phyloP scores from a whole-genome alignment of 2,329 filamentous ascomycete species.

The Fusarium incarnatum region DNA sequence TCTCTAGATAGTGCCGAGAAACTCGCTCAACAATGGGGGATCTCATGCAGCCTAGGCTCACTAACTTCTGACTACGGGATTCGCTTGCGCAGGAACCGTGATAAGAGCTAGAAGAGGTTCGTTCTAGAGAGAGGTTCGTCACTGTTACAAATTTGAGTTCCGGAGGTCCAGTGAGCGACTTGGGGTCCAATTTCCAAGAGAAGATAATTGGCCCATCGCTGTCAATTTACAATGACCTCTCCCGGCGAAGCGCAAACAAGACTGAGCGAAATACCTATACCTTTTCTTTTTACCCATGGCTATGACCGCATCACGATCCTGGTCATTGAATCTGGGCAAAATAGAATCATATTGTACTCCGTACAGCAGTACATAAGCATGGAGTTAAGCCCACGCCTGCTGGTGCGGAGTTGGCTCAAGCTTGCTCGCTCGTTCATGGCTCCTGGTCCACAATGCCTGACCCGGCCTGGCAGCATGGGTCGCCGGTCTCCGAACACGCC shows the following conservation, averaged over 20 bases:
- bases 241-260: constrained; percentile 7
- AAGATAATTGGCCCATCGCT: constrained; percentile 24
- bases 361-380: background rate
- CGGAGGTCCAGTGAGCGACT: constrained; percentile 6
- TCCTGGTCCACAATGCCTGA: constrained; percentile 26
- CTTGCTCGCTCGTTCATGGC: constrained; percentile 12
- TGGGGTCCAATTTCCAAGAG: background rate
- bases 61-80: constrained; percentile 37
- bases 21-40: constrained; percentile 16
- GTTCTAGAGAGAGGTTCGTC: background rate
- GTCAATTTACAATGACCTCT: constrained; percentile 11
- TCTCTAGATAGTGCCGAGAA: constrained; percentile 21
- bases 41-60: constrained; percentile 33
- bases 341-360: constrained; percentile 15
- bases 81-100: constrained; percentile 41
- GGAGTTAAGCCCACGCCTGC: constrained; percentile 41
- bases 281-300: background rate
- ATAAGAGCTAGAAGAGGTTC: constrained; percentile 10
- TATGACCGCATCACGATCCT: constrained; percentile 39
- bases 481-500: constrained; percentile 38
- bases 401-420: constrained; percentile 39
- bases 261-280: constrained; percentile 38
- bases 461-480: constrained; percentile 20
- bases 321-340: constrained; percentile 39
- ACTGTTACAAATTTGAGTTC: background rate